Evolutionary conservation across 2,329 filamentous ascomycete genomes (phyloP), one percentile per base, ranked within the genome.

Genomic region (Aspergillus luchuensis): DNA sequence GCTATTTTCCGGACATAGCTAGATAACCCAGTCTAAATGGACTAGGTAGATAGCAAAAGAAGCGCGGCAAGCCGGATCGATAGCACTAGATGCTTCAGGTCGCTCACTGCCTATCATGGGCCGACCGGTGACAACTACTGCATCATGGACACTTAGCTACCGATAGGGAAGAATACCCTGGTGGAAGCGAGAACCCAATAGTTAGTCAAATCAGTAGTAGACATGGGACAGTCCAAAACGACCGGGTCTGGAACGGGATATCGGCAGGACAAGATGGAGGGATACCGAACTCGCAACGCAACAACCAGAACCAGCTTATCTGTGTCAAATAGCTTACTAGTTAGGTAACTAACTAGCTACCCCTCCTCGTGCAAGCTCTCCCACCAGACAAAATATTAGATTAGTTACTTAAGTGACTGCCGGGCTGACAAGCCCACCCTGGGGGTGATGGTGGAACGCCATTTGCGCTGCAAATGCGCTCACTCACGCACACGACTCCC

Each of bases 231-330:
- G 25, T 11, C 25, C n/a, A 45, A 19, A 19, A 11, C 17, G 41
- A 45, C 17, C 45, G n/a, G 47, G 47, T 50, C 47, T 33, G 47
- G 47, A 50, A 49, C 47, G 47, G 47, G 47, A 50, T 50, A 50
- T 33, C 47, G 47, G 47, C 47, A 50, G 17, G 10, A 30, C 28
- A 10, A 30, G 28, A 30, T 8, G 28, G 33, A 36, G 33, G 33
- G 33, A 36, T 36, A 5, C 33, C 33, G 33, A 36, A 13, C 11
- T 36, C 33, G 33, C 33, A 36, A 15, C 33, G 28, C 28, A 30
- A 11, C 28, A 30, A 10, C 33, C 33, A 13, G 33, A 2, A 2
- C 33, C 33, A 28, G 47, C 47, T 50, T 50, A 50, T 50, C 47
- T 50, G 39, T 43, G 21, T 21, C 21, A 43, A 43, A n/a, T 43